Evolutionary conservation across 805 yeast species (phyloP), one percentile per base, ranked within the genome.

Genomic region (Wickerhamomyces subpelliculosus): DNA sequence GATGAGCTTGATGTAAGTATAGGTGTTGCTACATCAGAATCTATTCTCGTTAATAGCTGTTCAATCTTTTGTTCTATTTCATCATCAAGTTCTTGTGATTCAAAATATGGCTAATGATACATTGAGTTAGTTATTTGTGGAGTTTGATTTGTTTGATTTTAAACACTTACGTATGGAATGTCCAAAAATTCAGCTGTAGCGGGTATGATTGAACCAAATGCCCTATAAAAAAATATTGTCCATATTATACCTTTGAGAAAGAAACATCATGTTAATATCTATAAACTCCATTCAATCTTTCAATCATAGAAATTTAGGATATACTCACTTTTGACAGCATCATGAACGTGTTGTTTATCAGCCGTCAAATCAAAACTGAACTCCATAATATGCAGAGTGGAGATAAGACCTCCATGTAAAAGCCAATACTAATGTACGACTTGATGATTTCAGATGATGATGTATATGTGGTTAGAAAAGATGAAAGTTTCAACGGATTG

Each of bases 181-280:
- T 72, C 79, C 9, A 73, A 56, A 36, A 78, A 75, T 44, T 77
- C 80, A n/a, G 62, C 58, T 4, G 74, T 68, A 13, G 62, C 56
- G 2, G 89, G 87, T 2, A 61, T 56, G 14, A 81, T 64, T 1
- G 79, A 69, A 0, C 89, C 90, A 52, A 84, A 76, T 21, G 81
- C 61, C 32, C 94, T 61, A 39, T 78, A 74, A 55, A 84, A 84
- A 54, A 84, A 73, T 16, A 84, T 75, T 2, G 84, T 64, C 65
- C 84, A 78, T 38, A 84, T 55, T 21, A 81, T 58, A 2, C 83
- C 85, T 67, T 26, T 14, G 8, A n/a, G n/a, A n/a, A n/a, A n/a
- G n/a, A n/a, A n/a, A n/a, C n/a, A n/a, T n/a, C n/a, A n/a, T n/a
- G n/a, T n/a, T n/a, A n/a, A n/a, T n/a, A n/a, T n/a, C n/a, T n/a